Evolutionary conservation across 2,329 filamentous ascomycete species (phyloP), one percentile per base, ranked within the genome.

Genomic region (Arthrobotrys conoides): DNA sequence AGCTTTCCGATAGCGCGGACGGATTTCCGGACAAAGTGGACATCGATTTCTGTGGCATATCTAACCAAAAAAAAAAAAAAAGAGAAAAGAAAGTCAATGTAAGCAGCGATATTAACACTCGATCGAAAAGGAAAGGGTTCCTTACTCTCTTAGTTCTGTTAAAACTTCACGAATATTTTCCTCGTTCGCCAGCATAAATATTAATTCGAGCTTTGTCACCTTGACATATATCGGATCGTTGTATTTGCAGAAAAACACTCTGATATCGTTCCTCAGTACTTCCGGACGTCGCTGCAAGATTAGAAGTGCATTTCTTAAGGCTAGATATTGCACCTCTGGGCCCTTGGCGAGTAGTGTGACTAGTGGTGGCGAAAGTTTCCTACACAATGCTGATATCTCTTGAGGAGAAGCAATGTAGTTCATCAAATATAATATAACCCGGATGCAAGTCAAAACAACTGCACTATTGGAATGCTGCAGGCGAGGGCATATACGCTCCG

Each of bases 151-250:
- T 71, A 99, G 86, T 84, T 99, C 96, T 0, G 94, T 96, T 81
- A 99, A 86, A 0, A 99, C 96, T 83, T 98, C 93, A 61, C 93
- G 91, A 82, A 99, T 99, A 84, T 99, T 99, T 82, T 91, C 92
- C 85, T 97, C 94, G 38, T 90, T 97, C 6, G 96, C 96, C 77
- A 99, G 89, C 96, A 98, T 99, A 85, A 99, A 99, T 81, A 99
- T 98, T 82, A 99, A 89, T 85, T 99, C 96, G 63, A 99, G 88
- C 85, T 99, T 99, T 16, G 96, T 99, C 65, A 99, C 96, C 85
- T 99, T 99, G 86, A 99, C 96, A 84, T 98, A 99, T 80, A 99
- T 99, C 0, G 96, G 96, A 83, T 99, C 96, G 84, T 99, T 99
- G 86, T 99, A 99, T 87, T 99, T 99, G 90, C 96, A 99, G 86